Conservation (phyloP, 768 basidiomycete species). For the Leucocoprinus leucothites region DNA sequence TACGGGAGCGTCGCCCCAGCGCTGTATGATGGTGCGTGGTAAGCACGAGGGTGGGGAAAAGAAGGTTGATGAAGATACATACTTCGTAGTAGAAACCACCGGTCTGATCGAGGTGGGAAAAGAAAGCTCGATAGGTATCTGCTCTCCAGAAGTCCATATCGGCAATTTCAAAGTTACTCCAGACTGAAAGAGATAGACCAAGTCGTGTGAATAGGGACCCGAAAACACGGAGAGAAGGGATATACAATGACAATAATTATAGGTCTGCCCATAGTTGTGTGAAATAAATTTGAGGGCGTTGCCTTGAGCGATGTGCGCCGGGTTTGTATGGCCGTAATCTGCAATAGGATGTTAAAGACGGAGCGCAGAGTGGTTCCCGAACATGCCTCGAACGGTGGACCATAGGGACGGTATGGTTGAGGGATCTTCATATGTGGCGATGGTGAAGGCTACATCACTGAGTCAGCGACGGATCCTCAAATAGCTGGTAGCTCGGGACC, state of each 20-base stretch:
- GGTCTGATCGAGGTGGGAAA: slow-evolving; percentile 55
- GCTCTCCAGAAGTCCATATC: slow-evolving; percentile 66
- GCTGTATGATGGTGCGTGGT: slow-evolving; percentile 28
- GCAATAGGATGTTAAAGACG: slow-evolving; percentile 15
- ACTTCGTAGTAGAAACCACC: slow-evolving; percentile 75
- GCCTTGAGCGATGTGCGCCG: slow-evolving; percentile 50
- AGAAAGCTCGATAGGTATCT: slow-evolving; percentile 62
- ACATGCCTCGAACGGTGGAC: slow-evolving; percentile 60
- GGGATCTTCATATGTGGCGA: slow-evolving; percentile 72
- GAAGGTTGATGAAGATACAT: slow-evolving; percentile 28
- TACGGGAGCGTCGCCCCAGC: slow-evolving; percentile 87
- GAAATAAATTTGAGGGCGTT: slow-evolving; percentile 69
- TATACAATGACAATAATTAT: slow-evolving; percentile 79
- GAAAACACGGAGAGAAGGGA: slow-evolving; percentile 10
- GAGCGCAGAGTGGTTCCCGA: neutral
- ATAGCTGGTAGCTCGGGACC: slow-evolving; percentile 8
- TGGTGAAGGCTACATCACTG: slow-evolving; percentile 58
- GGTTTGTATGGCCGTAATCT: slow-evolving; percentile 61
- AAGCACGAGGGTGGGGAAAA: slow-evolving; percentile 25
- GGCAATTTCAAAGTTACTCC: slow-evolving; percentile 75
- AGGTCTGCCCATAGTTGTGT: slow-evolving; percentile 65
- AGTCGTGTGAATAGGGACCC: neutral
- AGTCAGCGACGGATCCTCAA: neutral
- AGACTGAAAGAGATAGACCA: slow-evolving; percentile 31
- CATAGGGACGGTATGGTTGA: slow-evolving; percentile 80